Percentiles rank a stretch among this genome's conserved stretches.
phyloP scores from a whole-genome alignment of 176 grass and related monocot genomes.

The Luzula sylvatica region DNA sequence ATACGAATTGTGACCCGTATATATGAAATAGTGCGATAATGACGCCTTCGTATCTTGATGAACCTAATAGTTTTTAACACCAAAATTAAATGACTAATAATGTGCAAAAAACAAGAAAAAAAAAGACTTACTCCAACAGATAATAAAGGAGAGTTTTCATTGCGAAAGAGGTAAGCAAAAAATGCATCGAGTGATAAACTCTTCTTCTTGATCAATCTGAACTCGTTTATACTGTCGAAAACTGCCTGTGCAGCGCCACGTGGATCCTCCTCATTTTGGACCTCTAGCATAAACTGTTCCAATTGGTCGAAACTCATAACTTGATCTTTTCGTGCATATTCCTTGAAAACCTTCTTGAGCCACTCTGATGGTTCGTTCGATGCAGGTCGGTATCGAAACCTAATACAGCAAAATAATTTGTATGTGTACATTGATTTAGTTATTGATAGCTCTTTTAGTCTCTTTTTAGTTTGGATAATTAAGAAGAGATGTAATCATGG shows the following conservation, averaged over 20 bases:
- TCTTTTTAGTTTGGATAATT: too few relatives aligned
- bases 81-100: not conserved
- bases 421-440: conserved; percentile 46
- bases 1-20: conserved; percentile 94
- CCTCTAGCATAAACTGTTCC: conserved; percentile 40
- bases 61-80: conserved; percentile 20
- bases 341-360: conserved; percentile 34
- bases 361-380: conserved; percentile 43
- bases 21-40: conserved; percentile 89
- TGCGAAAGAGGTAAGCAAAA: conserved; percentile 42
- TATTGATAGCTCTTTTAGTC: not conserved
- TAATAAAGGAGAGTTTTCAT: conserved; percentile 46
- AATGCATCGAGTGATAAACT: conserved; percentile 45
- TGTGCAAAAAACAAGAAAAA: not conserved
- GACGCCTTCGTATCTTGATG: conserved; percentile 44
- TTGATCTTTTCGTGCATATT: conserved; percentile 31
- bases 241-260: conserved; percentile 21
- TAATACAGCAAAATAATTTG: conserved; percentile 61
- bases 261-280: conserved; percentile 34
- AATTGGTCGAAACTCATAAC: conserved; percentile 42
- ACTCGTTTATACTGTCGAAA: conserved; percentile 40
- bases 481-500: too few relatives aligned
- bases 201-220: conserved; percentile 39
- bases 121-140: conserved; percentile 22
- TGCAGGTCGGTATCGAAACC: conserved; percentile 41